phyloP scores from a whole-genome alignment of 805 yeast genomes.

The Yarrowia alimentaria region DNA sequence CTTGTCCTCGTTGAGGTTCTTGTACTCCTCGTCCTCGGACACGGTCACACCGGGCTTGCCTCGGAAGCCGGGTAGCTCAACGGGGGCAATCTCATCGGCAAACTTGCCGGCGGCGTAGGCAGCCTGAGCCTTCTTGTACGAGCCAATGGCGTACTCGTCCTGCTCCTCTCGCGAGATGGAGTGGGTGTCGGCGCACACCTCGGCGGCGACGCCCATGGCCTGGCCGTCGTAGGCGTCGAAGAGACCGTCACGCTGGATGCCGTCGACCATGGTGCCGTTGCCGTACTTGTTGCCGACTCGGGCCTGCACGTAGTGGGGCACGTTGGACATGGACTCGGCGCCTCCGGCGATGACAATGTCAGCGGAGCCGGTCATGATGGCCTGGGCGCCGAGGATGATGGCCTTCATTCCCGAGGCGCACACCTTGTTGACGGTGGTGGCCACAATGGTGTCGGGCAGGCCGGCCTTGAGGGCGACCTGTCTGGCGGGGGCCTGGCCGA shows the following conservation, averaged over 20 bases:
- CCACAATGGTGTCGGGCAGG: constrained; percentile 71
- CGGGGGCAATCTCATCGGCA: constrained; percentile 75
- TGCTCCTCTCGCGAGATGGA: constrained; percentile 76
- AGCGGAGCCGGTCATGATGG: constrained; percentile 82
- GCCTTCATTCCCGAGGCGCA: constrained; percentile 97
- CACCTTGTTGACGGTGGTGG: constrained; percentile 92
- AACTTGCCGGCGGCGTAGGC: constrained; percentile 85
- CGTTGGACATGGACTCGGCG: constrained; percentile 94
- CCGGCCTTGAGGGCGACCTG: constrained; percentile 95
- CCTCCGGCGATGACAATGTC: constrained; percentile 97
- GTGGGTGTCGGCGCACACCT: constrained; percentile 88
- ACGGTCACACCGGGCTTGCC: constrained; percentile 78
- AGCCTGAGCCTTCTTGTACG: constrained; percentile 80
- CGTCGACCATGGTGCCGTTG: constrained; percentile 75
- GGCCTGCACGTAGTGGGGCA: constrained; percentile 85
- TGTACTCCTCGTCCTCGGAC: constrained; percentile 77
- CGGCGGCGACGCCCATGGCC: constrained; percentile 98
- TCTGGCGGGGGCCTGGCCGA: constrained; percentile 97
- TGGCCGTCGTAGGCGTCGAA: constrained; percentile 83
- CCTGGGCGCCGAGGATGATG: constrained; percentile 84
- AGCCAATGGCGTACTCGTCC: constrained; percentile 80
- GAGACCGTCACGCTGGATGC: constrained; percentile 88
- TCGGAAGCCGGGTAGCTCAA: constrained; percentile 84
- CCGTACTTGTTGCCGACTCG: constrained; percentile 92
- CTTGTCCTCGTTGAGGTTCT: constrained; percentile 73